Percentiles rank a stretch among this genome's conserved stretches.
Conservation (phyloP, 345 rosid species). For the Sapria himalayana region DNA sequence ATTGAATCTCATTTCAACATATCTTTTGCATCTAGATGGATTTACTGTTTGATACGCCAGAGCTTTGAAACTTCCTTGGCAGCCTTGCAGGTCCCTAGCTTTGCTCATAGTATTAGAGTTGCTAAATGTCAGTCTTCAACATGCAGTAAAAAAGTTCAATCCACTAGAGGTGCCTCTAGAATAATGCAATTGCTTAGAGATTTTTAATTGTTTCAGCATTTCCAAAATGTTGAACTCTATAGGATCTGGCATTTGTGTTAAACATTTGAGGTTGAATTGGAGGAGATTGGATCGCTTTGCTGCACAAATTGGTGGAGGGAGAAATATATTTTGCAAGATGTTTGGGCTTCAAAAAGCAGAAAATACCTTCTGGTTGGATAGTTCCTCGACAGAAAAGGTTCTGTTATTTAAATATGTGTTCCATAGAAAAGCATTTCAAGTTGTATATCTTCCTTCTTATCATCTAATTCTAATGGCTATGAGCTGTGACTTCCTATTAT, state of each 20-base stretch:
- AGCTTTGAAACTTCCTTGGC: conserved; percentile 56
- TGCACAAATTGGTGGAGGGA: conserved; percentile 52
- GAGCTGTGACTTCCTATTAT: no score
- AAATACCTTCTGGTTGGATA: conserved; percentile 91
- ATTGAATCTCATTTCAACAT: no score
- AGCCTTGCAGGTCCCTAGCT: conserved; percentile 45
- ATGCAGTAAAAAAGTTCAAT: conserved; percentile 12
- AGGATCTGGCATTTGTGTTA: conserved; percentile 10
- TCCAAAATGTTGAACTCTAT: conserved; percentile 16
- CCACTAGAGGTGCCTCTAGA: conserved; percentile 13
- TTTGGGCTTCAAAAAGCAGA: conserved; percentile 30
- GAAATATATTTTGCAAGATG: conserved; percentile 44
- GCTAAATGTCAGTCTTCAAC: conserved; percentile 14
- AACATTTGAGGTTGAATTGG: conserved; percentile 51
- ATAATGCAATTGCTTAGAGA: conserved; percentile 9
- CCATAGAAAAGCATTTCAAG: no score
- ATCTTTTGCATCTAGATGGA: conserved; percentile 1
- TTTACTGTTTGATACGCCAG: no score
- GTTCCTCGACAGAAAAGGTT: conserved; percentile 86
- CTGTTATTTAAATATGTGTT: no score
- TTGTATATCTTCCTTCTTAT: no score
- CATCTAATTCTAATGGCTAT: no score
- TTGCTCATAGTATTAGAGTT: conserved; percentile 21
- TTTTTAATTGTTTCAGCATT: conserved; percentile 15
- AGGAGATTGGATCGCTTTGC: conserved; percentile 44